Conservation (phyloP, 2,329 filamentous ascomycete species). For the Akanthomyces muscarius region DNA sequence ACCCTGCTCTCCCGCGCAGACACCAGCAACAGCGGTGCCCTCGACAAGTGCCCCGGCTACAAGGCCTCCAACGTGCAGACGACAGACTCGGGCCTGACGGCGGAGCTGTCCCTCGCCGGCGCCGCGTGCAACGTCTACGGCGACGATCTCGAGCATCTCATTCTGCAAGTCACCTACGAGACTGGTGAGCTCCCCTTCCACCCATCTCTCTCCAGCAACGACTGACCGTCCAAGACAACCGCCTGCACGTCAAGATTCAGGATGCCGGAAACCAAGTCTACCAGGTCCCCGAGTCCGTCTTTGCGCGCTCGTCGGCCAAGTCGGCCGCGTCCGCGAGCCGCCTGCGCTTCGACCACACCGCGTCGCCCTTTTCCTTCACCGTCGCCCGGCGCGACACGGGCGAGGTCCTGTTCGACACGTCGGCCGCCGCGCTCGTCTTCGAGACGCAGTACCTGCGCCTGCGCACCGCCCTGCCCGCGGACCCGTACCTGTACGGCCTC, state of each 20-base stretch:
- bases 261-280: constrained; percentile 63
- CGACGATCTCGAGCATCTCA: constrained; percentile 23
- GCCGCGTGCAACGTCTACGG: constrained; percentile 25
- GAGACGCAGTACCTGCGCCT: constrained; percentile 70
- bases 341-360: constrained; percentile 40
- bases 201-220: too few relatives aligned
- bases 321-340: constrained; percentile 62
- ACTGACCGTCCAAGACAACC: constrained; percentile 56
- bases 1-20: constrained; percentile 20
- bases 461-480: constrained; percentile 60
- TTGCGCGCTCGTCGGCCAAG: constrained; percentile 54
- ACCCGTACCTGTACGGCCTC: constrained; percentile 69
- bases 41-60: constrained; percentile 60
- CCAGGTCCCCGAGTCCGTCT: constrained; percentile 63
- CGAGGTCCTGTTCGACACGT: constrained; percentile 61
- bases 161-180: constrained; percentile 64
- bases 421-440: constrained; percentile 60
- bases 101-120: constrained; percentile 25
- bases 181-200: constrained; percentile 39
- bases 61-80: constrained; percentile 53
- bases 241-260: constrained; percentile 68
- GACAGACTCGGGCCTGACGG: constrained; percentile 47
- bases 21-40: constrained; percentile 17
- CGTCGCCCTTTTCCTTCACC: constrained; percentile 59
- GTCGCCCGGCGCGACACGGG: constrained; percentile 37